phyloP scores from a whole-genome alignment of 768 basidiomycete species.

The Rhodotorula babjevae region DNA sequence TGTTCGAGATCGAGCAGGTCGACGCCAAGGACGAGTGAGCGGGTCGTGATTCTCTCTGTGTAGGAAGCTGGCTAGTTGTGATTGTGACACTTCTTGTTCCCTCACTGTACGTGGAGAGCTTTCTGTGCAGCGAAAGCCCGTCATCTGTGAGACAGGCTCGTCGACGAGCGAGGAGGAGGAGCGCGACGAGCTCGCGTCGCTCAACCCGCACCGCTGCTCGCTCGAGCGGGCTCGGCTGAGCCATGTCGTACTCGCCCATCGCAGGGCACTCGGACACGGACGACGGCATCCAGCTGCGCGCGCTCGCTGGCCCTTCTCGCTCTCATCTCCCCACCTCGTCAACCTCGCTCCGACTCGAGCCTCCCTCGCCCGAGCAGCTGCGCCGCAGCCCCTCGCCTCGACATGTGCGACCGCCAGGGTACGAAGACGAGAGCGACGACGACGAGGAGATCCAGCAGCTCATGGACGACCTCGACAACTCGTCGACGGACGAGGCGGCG shows the following conservation, averaged over 20 bases:
- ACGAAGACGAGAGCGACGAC: not conserved
- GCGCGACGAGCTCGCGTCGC: not conserved
- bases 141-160: not conserved
- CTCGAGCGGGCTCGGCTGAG: too few species aligned
- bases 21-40: constrained; percentile 7
- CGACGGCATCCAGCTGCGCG: not conserved
- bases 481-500: not conserved
- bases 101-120: too few species aligned
- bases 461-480: not conserved
- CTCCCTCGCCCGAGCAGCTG: too few species aligned
- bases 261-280: not conserved
- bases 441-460: constrained; percentile 1
- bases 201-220: not conserved
- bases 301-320: not conserved
- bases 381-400: not conserved
- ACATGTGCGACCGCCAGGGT: not conserved
- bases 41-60: too few species aligned
- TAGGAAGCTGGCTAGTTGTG: not conserved
- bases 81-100: not conserved
- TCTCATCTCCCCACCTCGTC: not conserved
- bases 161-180: not conserved
- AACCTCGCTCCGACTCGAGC: not conserved
- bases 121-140: too few species aligned
- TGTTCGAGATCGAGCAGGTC: constrained; percentile 74
- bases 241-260: not conserved